A percentile compares a stretch with the other conserved stretches of the same genome.
These are phyloP conservation scores for Pythium brassicae DNA, from an alignment of 352 stramenopile species.

Conservation along the genomic window DNA sequence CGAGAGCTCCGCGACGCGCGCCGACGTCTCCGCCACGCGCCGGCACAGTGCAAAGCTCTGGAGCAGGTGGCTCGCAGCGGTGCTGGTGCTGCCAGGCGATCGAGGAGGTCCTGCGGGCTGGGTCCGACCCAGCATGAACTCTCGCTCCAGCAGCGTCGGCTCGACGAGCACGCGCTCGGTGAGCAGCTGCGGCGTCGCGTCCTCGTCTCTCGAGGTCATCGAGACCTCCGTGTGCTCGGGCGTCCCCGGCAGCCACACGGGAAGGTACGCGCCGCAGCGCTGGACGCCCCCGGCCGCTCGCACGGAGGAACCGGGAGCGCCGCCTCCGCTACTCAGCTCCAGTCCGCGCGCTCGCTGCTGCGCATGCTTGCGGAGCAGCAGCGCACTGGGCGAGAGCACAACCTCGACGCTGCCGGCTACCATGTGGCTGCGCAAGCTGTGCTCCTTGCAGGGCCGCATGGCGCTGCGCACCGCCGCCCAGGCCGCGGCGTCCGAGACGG, in stretches of 20 bases:
- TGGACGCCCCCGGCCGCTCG: conserved; percentile 16
- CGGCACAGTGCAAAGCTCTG: conserved; percentile 31
- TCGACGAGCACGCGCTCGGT: conserved; percentile 50
- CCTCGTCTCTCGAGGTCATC: conserved; percentile 50
- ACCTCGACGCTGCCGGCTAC: conserved; percentile 37
- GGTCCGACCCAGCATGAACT: conserved; percentile 40
- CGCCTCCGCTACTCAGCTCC: not conserved
- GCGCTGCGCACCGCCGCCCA: conserved; percentile 30
- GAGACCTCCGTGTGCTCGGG: conserved; percentile 52
- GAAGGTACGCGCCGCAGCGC: conserved; percentile 49
- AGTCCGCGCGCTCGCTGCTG: not conserved
- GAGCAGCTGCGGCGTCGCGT: conserved; percentile 48
- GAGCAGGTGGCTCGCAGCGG: conserved; percentile 20
- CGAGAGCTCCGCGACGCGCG: conserved; percentile 40
- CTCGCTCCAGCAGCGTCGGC: conserved; percentile 54
- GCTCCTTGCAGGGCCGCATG: conserved; percentile 38
- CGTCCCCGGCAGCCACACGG: conserved; percentile 52
- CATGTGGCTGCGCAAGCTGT: conserved; percentile 44
- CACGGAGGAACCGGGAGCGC: not conserved
- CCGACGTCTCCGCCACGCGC: conserved; percentile 27
- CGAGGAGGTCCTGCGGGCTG: not conserved
- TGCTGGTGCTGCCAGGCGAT: not conserved
- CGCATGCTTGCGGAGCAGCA: conserved; percentile 29
- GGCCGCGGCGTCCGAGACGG: conserved; percentile 21
- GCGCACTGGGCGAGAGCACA: conserved; percentile 31